Percentiles rank a stretch among this genome's conserved stretches.
Conservation (phyloP, 441 rosid species). For the Gossypium davidsonii region DNA sequence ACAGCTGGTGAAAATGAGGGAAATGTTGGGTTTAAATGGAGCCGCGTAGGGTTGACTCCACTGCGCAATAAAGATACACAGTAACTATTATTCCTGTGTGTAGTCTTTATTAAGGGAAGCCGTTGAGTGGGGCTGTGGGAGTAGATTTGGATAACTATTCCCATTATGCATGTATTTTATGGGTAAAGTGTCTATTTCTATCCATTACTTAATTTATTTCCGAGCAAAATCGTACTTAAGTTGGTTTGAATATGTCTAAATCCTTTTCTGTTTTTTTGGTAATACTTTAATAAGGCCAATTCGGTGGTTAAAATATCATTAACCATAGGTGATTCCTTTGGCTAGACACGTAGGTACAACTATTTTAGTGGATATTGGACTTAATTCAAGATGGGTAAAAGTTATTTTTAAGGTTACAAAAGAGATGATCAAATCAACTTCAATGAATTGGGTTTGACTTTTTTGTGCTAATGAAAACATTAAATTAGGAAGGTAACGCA, state of each 20-base stretch:
- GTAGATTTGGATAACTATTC: background rate
- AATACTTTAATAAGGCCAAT: too few species aligned
- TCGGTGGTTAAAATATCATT: too few species aligned
- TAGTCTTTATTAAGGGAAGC: background rate
- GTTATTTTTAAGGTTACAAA: background rate
- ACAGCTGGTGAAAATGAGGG: slow-evolving; percentile 15
- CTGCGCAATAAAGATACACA: background rate
- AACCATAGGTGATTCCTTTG: too few species aligned
- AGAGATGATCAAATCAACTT: background rate
- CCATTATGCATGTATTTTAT: background rate
- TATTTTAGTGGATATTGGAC: background rate
- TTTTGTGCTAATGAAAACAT: too few species aligned
- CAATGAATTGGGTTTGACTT: background rate
- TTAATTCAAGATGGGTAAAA: background rate
- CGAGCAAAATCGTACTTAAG: too few species aligned
- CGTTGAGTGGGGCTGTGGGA: background rate
- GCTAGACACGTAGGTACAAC: too few species aligned
- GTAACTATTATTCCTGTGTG: background rate
- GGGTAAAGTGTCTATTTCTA: background rate
- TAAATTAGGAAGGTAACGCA: too few species aligned
- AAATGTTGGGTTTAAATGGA: background rate
- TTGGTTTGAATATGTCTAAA: too few species aligned
- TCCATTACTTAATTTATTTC: too few species aligned
- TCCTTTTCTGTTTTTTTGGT: too few species aligned
- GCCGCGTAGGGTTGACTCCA: slow-evolving; percentile 22